A percentile compares a stretch with the other conserved stretches of the same genome.
Conservation (phyloP, 2,329 filamentous ascomycete genomes). For the Claviceps quebecensis region DNA sequence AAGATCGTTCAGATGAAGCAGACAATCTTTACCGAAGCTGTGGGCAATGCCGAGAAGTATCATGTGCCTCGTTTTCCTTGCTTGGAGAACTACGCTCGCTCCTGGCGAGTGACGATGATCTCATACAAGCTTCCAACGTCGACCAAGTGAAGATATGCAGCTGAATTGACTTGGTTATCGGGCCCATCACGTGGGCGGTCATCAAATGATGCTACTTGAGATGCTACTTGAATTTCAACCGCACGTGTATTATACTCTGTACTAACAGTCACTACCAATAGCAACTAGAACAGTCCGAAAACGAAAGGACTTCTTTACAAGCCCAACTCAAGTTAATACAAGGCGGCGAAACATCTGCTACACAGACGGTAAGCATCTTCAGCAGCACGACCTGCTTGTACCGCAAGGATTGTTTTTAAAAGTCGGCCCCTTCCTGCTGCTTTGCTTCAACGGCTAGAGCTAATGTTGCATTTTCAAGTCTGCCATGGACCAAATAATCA, state of each 20-base stretch:
- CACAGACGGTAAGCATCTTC: constrained; percentile 35
- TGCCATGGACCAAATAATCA: constrained; percentile 40
- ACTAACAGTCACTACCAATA: constrained; percentile 14
- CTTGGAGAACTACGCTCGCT: neutral
- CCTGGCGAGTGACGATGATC: neutral
- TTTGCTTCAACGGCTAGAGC: neutral
- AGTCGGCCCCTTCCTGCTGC: neutral
- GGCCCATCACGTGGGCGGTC: neutral
- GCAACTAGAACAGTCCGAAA: constrained; percentile 46
- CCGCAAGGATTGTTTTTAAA: neutral
- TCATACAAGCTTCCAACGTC: neutral
- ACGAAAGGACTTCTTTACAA: constrained; percentile 42
- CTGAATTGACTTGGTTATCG: neutral
- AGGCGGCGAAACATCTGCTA: constrained; percentile 32
- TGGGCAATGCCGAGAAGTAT: neutral
- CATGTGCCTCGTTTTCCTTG: neutral
- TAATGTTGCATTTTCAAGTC: constrained; percentile 22
- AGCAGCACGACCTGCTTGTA: neutral
- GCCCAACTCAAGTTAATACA: constrained; percentile 39
- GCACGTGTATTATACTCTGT: neutral
- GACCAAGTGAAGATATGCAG: constrained; percentile 1
- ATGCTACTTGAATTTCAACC: neutral
- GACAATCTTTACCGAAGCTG: neutral
- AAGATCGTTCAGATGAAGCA: neutral
- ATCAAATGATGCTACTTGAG: neutral